Conservation (phyloP, 495 filamentous ascomycete species). For the Xylaria palmicola region DNA sequence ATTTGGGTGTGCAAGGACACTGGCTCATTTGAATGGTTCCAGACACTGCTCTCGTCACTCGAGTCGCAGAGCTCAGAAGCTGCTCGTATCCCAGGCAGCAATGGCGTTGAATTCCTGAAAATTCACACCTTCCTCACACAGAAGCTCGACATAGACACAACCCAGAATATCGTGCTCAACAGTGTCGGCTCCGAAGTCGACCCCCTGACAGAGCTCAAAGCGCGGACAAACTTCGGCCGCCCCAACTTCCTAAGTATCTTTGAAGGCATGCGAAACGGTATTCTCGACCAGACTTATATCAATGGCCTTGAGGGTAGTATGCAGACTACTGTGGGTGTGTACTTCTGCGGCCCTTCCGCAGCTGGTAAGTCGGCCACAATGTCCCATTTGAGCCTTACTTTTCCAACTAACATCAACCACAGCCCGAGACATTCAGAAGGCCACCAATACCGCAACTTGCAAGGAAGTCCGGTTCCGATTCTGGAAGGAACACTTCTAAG, state of each 20-base stretch:
- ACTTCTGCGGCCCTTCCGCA: slow-evolving; percentile 79
- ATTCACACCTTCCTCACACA: slow-evolving; percentile 99
- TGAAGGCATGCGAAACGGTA: slow-evolving; percentile 80
- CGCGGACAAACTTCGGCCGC: slow-evolving; percentile 91
- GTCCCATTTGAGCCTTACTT: neutral
- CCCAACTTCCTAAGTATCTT: slow-evolving; percentile 88
- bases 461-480: slow-evolving; percentile 90
- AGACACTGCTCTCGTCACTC: slow-evolving; percentile 86
- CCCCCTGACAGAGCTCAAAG: slow-evolving; percentile 85
- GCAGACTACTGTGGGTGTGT: slow-evolving; percentile 88
- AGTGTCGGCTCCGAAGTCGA: slow-evolving; percentile 83
- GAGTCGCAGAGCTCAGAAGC: slow-evolving; percentile 76
- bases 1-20: slow-evolving; percentile 99
- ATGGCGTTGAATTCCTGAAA: slow-evolving; percentile 81
- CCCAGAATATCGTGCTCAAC: slow-evolving; percentile 96
- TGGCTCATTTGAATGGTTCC: slow-evolving; percentile 97
- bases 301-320: slow-evolving; percentile 69
- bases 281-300: slow-evolving; percentile 81
- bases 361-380: slow-evolving; percentile 42
- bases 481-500: slow-evolving; percentile 91
- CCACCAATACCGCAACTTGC: slow-evolving; percentile 66
- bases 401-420: slow-evolving; percentile 45
- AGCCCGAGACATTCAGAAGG: slow-evolving; percentile 81
- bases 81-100: slow-evolving; percentile 59
- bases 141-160: slow-evolving; percentile 83